Percentiles rank a stretch among this genome's conserved stretches.
These are phyloP conservation scores for Davidsoniella australis DNA, from an alignment of 2,329 filamentous ascomycete species.

Conservation along the genomic window DNA sequence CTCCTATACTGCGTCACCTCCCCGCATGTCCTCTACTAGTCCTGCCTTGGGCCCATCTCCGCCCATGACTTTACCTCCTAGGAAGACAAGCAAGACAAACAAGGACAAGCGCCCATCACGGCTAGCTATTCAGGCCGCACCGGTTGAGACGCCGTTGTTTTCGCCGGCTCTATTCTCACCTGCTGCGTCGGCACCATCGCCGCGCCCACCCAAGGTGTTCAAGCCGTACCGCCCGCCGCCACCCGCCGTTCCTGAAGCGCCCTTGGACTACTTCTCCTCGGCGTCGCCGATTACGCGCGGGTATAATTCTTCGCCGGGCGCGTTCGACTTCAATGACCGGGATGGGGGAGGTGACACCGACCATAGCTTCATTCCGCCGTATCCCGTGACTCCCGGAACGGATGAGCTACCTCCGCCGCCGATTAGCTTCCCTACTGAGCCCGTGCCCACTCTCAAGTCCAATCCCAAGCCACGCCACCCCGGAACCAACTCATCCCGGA, in stretches of 20 bases:
- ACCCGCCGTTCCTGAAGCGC: constrained; percentile 2
- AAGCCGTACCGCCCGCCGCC: constrained; percentile 11
- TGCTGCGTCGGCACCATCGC: neutral
- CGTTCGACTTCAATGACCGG: neutral
- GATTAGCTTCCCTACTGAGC: constrained; percentile 5
- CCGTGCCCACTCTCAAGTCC: constrained; percentile 1
- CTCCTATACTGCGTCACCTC: neutral
- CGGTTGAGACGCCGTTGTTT: neutral
- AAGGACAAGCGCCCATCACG: no score
- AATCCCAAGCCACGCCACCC: neutral
- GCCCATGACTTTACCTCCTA: neutral
- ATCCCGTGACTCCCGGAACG: constrained; percentile 11
- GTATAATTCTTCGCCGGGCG: neutral
- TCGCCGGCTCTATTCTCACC: constrained; percentile 4
- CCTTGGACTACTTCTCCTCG: constrained; percentile 9
- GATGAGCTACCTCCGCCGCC: constrained; percentile 11
- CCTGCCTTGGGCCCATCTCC: constrained; percentile 1
- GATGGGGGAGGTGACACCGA: neutral
- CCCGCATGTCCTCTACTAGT: neutral
- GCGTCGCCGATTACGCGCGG: constrained; percentile 3
- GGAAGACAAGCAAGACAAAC: neutral
- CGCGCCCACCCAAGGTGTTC: constrained; percentile 7
- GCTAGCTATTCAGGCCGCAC: neutral
- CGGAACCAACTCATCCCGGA: neutral
- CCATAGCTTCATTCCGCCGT: constrained; percentile 6